These are phyloP conservation scores for Yarrowia yakushimensis DNA, from an alignment of 805 yeast species.

Conservation along the genomic window DNA sequence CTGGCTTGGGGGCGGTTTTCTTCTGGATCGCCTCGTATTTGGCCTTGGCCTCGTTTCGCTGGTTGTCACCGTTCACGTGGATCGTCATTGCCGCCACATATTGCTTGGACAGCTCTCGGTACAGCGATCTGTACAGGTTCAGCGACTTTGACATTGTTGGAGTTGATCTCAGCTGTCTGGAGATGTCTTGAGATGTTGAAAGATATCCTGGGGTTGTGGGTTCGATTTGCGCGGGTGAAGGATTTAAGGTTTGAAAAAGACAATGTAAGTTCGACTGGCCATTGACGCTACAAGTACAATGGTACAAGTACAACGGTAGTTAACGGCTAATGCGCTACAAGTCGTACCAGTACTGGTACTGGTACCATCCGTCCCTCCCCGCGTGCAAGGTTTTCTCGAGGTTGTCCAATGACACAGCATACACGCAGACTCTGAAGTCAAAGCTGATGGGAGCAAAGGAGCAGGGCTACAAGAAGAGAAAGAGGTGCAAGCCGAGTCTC, in stretches of 20 bases:
- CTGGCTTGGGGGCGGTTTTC: slow-evolving; percentile 5
- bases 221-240: background rate
- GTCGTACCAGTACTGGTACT: no score
- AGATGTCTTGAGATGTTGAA: no score
- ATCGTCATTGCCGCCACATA: slow-evolving; percentile 27
- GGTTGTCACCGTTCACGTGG: slow-evolving; percentile 29
- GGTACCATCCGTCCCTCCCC: no score
- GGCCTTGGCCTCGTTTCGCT: slow-evolving; percentile 21
- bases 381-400: slow-evolving; percentile 3
- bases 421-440: slow-evolving; percentile 17
- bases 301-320: no score
- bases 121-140: slow-evolving; percentile 31
- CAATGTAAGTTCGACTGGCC: no score
- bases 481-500: slow-evolving; percentile 20
- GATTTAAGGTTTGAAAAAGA: background rate
- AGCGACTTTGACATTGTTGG: background rate
- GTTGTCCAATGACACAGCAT: slow-evolving; percentile 21
- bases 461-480: no score
- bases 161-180: background rate
- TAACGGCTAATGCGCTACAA: no score
- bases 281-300: no score
- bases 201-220: background rate
- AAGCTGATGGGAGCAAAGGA: slow-evolving; percentile 25
- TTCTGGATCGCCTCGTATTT: slow-evolving; percentile 23
- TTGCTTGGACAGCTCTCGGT: slow-evolving; percentile 34